phyloP scores from a whole-genome alignment of 2,329 filamentous ascomycete species.

The Penicillium concentricum region DNA sequence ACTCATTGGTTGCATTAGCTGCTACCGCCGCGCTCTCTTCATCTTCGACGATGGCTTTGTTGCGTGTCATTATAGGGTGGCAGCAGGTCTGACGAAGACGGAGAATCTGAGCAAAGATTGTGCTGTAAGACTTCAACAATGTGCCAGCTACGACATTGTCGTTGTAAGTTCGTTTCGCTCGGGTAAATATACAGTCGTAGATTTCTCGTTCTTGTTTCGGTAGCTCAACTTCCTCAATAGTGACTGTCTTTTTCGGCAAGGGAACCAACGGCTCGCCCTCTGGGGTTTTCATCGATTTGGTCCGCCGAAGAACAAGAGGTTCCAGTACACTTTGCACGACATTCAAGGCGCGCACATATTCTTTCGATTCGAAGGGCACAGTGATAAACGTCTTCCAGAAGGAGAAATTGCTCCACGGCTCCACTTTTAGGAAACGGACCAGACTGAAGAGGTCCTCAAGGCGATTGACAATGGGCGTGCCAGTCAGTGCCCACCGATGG shows the following conservation, averaged over 20 bases:
- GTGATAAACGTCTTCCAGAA: slow-evolving; percentile 99
- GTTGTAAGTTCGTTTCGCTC: slow-evolving; percentile 79
- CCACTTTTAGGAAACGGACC: slow-evolving; percentile 86
- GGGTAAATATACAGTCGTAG: slow-evolving; percentile 84
- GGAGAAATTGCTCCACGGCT: slow-evolving; percentile 98
- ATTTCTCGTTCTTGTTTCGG: slow-evolving; percentile 83
- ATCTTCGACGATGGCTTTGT: slow-evolving; percentile 78
- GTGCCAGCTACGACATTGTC: slow-evolving; percentile 89
- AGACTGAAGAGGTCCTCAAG: slow-evolving; percentile 93
- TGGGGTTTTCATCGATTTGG: slow-evolving; percentile 97
- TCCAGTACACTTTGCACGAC: slow-evolving; percentile 97
- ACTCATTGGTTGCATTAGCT: slow-evolving; percentile 73
- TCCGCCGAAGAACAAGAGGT: slow-evolving; percentile 88
- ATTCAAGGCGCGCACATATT: slow-evolving; percentile 89
- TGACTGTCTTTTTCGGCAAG: slow-evolving; percentile 74
- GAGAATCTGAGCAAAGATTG: slow-evolving; percentile 94
- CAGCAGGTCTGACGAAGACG: slow-evolving; percentile 92
- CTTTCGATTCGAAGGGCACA: slow-evolving; percentile 90
- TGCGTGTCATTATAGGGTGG: slow-evolving; percentile 84
- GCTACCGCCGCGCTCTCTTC: slow-evolving; percentile 79
- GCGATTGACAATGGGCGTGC: slow-evolving; percentile 94
- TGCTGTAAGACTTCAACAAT: slow-evolving; percentile 91
- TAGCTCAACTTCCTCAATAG: slow-evolving; percentile 85
- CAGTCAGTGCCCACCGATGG: slow-evolving; percentile 91
- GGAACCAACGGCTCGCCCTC: slow-evolving; percentile 78